Conservation (phyloP, 768 basidiomycete genomes). For the Kwoniella newhampshirensis region DNA sequence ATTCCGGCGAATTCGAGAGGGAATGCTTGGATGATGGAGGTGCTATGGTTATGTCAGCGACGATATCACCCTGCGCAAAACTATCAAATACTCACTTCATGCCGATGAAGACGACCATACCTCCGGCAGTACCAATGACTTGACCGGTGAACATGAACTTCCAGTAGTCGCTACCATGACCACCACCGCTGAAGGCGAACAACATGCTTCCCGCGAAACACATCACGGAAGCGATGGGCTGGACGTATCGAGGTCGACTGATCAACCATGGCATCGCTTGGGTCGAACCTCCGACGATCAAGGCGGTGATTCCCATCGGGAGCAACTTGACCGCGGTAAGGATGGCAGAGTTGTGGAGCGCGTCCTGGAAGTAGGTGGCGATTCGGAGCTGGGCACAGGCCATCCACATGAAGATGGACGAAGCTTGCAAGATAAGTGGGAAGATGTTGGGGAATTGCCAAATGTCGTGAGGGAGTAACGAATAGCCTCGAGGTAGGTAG, state of each 20-base stretch:
- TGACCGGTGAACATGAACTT: constrained; percentile 43
- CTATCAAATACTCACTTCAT: constrained; percentile 28
- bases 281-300: constrained; percentile 39
- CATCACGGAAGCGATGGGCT: constrained; percentile 37
- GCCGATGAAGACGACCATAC: constrained; percentile 46
- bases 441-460: constrained; percentile 49
- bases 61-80: too few species aligned
- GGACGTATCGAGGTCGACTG: constrained; percentile 40
- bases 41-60: not conserved
- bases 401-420: constrained; percentile 47
- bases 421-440: constrained; percentile 42
- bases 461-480: constrained; percentile 43
- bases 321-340: constrained; percentile 45
- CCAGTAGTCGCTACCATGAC: constrained; percentile 45
- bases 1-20: constrained; percentile 42
- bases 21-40: constrained; percentile 32
- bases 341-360: constrained; percentile 38
- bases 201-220: constrained; percentile 44
- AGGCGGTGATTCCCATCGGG: constrained; percentile 48
- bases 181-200: constrained; percentile 42
- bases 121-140: constrained; percentile 42
- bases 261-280: constrained; percentile 43
- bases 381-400: constrained; percentile 44
- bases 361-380: constrained; percentile 47
- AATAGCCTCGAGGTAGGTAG: constrained; percentile 36